Evolutionary conservation across 306 rosid genomes (phyloP), one percentile per base, ranked within the genome.

Genomic region (Delonix regia): DNA sequence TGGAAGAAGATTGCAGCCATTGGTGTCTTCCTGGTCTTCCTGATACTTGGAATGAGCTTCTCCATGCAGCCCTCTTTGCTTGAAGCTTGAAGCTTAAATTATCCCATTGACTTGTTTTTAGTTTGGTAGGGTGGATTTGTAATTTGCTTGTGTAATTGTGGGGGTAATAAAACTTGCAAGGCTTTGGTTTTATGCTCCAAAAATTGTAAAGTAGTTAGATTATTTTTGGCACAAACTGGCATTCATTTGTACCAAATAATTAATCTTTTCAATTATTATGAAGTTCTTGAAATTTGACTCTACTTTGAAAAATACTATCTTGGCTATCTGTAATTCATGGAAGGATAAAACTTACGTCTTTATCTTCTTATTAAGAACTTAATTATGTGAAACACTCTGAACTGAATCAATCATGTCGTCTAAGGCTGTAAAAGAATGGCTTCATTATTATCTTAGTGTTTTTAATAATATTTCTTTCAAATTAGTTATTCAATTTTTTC

Each of bases 11-110:
- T 72, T 95, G 99, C 73, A 95, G 99, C 85, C 99, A 95, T 4
- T 95, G 99, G 99, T 95, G 99, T 56, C 97, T 95, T 56, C 99
- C 99, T 0, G 99, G 99, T 0, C 81, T 95, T 36, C 97, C 99
- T 13, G 99, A 95, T 81, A 95, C 99, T 28, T 95, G 99, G 99
- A 95, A 95, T 70, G 61, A 89, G 73, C 93, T 95, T 55, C 84
- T 95, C 0, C 84, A 71, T 83, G 95, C 97, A 3, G 77, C 87
- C 78, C 92, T 94, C 39, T 82, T 89, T 75, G 33, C 65, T 74
- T 93, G 80, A 89, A 39, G 6, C 9, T 28, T 5, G 41, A 38
- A 38, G 5, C 41, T 7, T 7, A 5, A 4, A 2, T 2, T 9
- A 2, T 15, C 11, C 13, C 13, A 41, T 22, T 22, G 9, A 22